These are phyloP conservation scores for Euryodendron excelsum DNA, from an alignment of 148 eudicot genomes.

Conservation along the genomic window DNA sequence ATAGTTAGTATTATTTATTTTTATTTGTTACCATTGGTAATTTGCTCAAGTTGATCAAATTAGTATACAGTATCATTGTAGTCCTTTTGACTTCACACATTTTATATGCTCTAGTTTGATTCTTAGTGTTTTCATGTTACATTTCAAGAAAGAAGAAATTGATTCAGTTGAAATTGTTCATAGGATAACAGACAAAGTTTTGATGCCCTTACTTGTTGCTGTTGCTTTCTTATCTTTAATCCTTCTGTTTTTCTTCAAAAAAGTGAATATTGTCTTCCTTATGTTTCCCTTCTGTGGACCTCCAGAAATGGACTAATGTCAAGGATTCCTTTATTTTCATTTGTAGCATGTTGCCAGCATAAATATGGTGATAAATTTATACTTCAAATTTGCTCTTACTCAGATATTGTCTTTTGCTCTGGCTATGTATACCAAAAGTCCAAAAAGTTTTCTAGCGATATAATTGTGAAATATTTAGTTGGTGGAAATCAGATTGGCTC, in stretches of 20 bases:
- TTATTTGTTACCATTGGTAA: neutral
- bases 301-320: neutral
- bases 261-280: neutral
- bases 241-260: neutral
- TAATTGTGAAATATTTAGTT: neutral
- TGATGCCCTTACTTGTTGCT: neutral
- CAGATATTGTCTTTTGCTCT: no score
- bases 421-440: neutral
- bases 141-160: neutral
- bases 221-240: neutral
- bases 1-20: neutral
- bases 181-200: conserved; percentile 2
- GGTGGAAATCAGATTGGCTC: neutral
- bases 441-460: neutral
- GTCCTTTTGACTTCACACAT: neutral
- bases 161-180: neutral
- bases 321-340: neutral
- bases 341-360: neutral
- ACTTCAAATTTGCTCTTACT: neutral
- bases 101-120: conserved; percentile 2
- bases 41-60: conserved; percentile 1
- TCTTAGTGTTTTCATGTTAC: neutral
- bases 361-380: neutral
- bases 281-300: neutral
- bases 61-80: neutral